These are phyloP conservation scores for Aquilaria sinensis DNA, from an alignment of 345 rosid genomes.

Conservation along the genomic window DNA sequence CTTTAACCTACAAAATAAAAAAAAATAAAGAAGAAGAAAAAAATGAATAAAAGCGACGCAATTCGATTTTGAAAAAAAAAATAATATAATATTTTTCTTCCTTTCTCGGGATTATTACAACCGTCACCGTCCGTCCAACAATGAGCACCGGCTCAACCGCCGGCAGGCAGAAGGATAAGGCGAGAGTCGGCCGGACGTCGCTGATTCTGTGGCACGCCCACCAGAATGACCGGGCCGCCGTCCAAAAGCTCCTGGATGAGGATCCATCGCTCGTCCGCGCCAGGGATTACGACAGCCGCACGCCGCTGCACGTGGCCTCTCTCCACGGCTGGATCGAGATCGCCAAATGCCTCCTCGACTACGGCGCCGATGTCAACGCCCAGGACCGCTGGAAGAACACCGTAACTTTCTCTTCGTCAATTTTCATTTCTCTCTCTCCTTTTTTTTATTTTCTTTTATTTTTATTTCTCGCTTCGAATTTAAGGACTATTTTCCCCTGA, in stretches of 20 bases:
- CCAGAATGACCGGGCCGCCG: constrained; percentile 80
- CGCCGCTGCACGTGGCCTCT: constrained; percentile 89
- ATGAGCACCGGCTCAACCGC: constrained; percentile 46
- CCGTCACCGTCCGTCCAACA: constrained; percentile 5
- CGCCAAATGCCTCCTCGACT: constrained; percentile 69
- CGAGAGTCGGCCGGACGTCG: constrained; percentile 88
- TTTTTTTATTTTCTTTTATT: background rate
- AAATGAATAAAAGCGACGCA: background rate
- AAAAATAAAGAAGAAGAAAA: background rate
- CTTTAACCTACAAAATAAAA: background rate
- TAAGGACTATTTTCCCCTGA: background rate
- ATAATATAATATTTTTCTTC: too few relatives aligned
- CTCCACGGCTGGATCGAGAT: constrained; percentile 89
- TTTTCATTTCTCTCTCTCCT: background rate
- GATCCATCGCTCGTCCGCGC: constrained; percentile 74
- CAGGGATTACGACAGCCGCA: constrained; percentile 75
- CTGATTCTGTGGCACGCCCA: constrained; percentile 93
- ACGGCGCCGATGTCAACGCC: constrained; percentile 92
- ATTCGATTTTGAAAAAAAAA: background rate
- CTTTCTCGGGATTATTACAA: constrained; percentile 1
- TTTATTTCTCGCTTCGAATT: background rate
- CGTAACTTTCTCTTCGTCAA: constrained; percentile 21
- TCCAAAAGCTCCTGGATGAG: constrained; percentile 77
- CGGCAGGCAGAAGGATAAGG: constrained; percentile 85
- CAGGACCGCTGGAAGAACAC: constrained; percentile 97